Evolutionary conservation across 139 green algal species (phyloP), one percentile per base, ranked within the genome.

Genomic region (Zygnema cylindricum): DNA sequence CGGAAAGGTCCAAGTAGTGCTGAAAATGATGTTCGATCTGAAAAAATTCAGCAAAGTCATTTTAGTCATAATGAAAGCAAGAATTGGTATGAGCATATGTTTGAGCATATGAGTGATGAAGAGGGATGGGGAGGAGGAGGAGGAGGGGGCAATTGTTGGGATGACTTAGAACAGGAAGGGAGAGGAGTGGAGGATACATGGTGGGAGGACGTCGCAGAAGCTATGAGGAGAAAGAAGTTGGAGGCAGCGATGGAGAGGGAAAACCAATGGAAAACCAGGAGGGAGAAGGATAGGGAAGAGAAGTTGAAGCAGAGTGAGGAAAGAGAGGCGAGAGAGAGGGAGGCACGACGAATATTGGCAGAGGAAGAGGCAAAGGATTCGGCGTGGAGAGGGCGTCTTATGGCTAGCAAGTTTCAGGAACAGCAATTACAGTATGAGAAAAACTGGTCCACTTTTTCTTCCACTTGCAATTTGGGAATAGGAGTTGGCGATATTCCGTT

Each of bases 401-500:
- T 88, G 43, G 82, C 71, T 11, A 75, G 11, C 71, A 88, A 88
- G 76, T 11, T 23, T 2, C 16, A 89, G 36, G 35, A 55, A 11
- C 32, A 89, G 75, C 25, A 21, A 3, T n/a, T 11, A 38, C n/a
- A 2, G 36, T 89, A 89, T 49, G 84, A 85, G 76, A 41, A 55
- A 33, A 35, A 11, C 2, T 89, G 76, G 76, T 30, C 54, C 25
- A 16, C 3, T n/a, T 89, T 89, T 41, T 35, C 84, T 7, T 3
- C 73, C 38, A 89, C 84, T 3, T 54, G 73, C 33, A 89, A 89
- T 38, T 76, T 89, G 43, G 75, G n/a, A 16, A 16, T 89, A 41
- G 73, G 32, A 7, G 76, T 79, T 11, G 11, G 2, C 3, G 84
- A 89, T 39, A 43, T 89, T 22, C 84, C 84, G 2, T 89, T 88